Conservation (phyloP, 768 basidiomycete genomes). For the Sarcomyxa edulis region DNA sequence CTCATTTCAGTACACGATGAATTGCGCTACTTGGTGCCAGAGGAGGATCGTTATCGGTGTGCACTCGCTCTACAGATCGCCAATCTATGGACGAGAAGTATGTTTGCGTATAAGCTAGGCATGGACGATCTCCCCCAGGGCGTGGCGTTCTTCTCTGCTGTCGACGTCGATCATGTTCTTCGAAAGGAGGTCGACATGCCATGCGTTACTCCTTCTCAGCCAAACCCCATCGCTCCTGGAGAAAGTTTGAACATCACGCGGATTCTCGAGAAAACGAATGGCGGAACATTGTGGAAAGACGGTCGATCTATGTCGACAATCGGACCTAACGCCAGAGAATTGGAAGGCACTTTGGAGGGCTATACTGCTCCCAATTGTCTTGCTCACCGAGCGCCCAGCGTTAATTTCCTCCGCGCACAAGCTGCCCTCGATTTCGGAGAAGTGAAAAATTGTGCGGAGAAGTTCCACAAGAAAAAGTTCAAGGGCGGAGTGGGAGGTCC, state of each 20-base stretch:
- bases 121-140: conserved; percentile 96
- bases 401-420: conserved; percentile 73
- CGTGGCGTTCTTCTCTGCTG: conserved; percentile 95
- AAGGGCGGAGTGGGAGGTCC: conserved; percentile 23
- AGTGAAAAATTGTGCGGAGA: conserved; percentile 62
- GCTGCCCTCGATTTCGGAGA: conserved; percentile 67
- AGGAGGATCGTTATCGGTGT: conserved; percentile 86
- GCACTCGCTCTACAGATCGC: conserved; percentile 92
- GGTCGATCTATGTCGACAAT: conserved; percentile 47
- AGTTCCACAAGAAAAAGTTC: conserved; percentile 37
- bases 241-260: conserved; percentile 72
- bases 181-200: conserved; percentile 97
- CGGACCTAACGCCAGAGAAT: conserved; percentile 8
- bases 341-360: conserved; percentile 36
- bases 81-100: conserved; percentile 89
- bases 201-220: conserved; percentile 92
- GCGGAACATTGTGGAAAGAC: conserved; percentile 60
- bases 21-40: conserved; percentile 86
- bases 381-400: conserved; percentile 54
- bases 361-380: conserved; percentile 59
- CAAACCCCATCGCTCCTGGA: conserved; percentile 76
- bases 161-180: conserved; percentile 86
- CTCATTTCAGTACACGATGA: conserved; percentile 98
- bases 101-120: conserved; percentile 90
- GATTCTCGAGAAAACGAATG: conserved; percentile 62